Base-by-base conservation (phyloP, 2,329 filamentous ascomycete genomes). In the Cytospora piceicola region DNA sequence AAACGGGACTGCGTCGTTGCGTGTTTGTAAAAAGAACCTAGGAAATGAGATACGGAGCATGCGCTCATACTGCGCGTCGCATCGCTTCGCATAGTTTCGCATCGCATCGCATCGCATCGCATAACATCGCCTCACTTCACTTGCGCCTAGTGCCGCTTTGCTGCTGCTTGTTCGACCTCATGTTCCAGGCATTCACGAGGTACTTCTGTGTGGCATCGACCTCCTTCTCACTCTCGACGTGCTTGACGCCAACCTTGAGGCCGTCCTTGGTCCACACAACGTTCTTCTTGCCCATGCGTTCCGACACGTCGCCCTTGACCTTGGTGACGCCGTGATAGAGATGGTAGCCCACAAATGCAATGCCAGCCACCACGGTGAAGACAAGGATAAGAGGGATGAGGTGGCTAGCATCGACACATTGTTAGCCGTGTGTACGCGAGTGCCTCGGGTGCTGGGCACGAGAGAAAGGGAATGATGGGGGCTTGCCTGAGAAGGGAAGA, bases 191-290 rank as follows among this genome's bases (percentile, higher is more conserved):
- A 77, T 88, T 89, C 65, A 89, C 86, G 61, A 89, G 77, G 77
- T 83, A 86, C 70, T 82, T 87, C 79, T 94, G 91, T 22, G 90
- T 93, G 72, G 81, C 82, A 71, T 93, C 91, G 72, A 91, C 86
- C 74, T 92, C 92, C 57, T 84, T 85, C 78, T 93, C 91, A 62
- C 85, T 83, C 70, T 84, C 83, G 58, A 90, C 77, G 67, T 92
- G 83, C 77, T 89, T 90, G 68, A 94, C 84, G 58, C 88, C 88
- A 54, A 94, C 89, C 67, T 86, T 85, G 67, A 91, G 78, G 63
- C 91, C 91, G 64, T 93, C 90, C 75, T 91, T 92, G 49, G 88
- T 89, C 77, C 93, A 90, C 51, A 87, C 81, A 64, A 94, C 85
- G 75, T 93, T 90, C 80, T 90, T 91, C 79, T 87, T 87, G 75